A percentile compares a stretch with the other conserved stretches of the same genome.
phyloP scores from a whole-genome alignment of 2,329 filamentous ascomycete species.

The Dryadomyces sulphureus region DNA sequence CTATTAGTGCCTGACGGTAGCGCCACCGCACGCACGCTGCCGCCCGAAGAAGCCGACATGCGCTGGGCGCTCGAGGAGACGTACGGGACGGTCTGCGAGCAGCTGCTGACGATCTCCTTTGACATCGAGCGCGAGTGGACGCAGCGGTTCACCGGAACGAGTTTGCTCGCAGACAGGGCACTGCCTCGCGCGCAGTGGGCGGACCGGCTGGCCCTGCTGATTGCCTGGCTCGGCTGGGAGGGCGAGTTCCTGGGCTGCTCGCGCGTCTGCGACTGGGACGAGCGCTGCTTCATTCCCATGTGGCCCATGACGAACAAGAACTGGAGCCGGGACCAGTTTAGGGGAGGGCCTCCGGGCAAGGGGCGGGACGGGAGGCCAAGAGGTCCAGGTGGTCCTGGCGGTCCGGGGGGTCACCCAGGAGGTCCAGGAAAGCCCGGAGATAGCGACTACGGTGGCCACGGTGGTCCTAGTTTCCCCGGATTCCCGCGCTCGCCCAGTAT shows the following conservation, averaged over 20 bases:
- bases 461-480: constrained; percentile 5
- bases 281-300: constrained; percentile 35
- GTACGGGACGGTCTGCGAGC: constrained; percentile 23
- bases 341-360: not conserved
- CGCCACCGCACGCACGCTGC: constrained; percentile 10
- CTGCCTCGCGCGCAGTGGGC: constrained; percentile 13
- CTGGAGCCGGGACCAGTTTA: constrained; percentile 1
- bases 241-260: constrained; percentile 27
- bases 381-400: not conserved
- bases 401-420: not conserved
- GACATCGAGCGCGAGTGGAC: constrained; percentile 25
- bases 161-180: not conserved
- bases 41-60: constrained; percentile 21
- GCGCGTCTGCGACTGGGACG: constrained; percentile 24
- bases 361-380: constrained; percentile 1
- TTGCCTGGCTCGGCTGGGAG: constrained; percentile 36
- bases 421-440: not conserved
- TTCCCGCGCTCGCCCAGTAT: constrained; percentile 11
- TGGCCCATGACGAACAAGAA: constrained; percentile 24
- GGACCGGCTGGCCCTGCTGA: constrained; percentile 24
- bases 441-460: not conserved
- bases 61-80: constrained; percentile 25
- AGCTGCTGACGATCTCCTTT: constrained; percentile 26
- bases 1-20: constrained; percentile 15
- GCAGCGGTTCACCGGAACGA: not conserved